Conservation (phyloP, 1,284 basidiomycete genomes). For the Phellinidium pouzarii region DNA sequence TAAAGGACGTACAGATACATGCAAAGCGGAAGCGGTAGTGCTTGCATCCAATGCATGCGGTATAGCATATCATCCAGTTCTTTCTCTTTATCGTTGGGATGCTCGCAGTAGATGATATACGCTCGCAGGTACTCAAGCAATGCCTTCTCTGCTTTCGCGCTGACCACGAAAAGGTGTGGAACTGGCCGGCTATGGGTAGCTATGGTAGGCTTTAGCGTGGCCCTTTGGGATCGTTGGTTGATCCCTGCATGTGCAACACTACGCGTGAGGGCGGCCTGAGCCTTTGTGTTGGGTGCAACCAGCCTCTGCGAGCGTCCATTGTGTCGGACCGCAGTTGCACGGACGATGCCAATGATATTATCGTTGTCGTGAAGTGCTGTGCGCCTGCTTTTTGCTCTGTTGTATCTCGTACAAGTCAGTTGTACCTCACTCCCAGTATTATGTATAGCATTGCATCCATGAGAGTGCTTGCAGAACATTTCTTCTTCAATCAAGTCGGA, state of each 20-base stretch:
- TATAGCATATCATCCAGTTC: slow-evolving; percentile 31
- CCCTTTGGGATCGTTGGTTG: slow-evolving; percentile 18
- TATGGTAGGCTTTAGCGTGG: not conserved
- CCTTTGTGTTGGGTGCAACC: slow-evolving; percentile 30
- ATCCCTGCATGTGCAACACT: slow-evolving; percentile 26
- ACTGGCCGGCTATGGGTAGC: not conserved
- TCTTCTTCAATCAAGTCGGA: no score
- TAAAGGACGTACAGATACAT: slow-evolving; percentile 28
- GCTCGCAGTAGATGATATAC: slow-evolving; percentile 28
- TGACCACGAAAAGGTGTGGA: slow-evolving; percentile 28
- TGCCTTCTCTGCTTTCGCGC: slow-evolving; percentile 29
- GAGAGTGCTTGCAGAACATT: no score
- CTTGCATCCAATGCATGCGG: slow-evolving; percentile 31
- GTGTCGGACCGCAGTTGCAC: slow-evolving; percentile 29
- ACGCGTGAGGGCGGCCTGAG: slow-evolving; percentile 29
- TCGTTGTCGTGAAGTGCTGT: slow-evolving; percentile 31
- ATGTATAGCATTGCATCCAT: no score
- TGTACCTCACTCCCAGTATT: no score
- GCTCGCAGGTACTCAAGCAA: slow-evolving; percentile 26
- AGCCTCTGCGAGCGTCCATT: slow-evolving; percentile 33
- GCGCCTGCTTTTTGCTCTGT: slow-evolving; percentile 29
- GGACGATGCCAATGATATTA: slow-evolving; percentile 29
- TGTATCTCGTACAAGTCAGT: no score
- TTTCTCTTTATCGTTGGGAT: slow-evolving; percentile 21
- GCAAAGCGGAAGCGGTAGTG: slow-evolving; percentile 31